These are phyloP conservation scores for Microbotryum violaceum DNA, from an alignment of 1,284 basidiomycete genomes.

Conservation along the genomic window DNA sequence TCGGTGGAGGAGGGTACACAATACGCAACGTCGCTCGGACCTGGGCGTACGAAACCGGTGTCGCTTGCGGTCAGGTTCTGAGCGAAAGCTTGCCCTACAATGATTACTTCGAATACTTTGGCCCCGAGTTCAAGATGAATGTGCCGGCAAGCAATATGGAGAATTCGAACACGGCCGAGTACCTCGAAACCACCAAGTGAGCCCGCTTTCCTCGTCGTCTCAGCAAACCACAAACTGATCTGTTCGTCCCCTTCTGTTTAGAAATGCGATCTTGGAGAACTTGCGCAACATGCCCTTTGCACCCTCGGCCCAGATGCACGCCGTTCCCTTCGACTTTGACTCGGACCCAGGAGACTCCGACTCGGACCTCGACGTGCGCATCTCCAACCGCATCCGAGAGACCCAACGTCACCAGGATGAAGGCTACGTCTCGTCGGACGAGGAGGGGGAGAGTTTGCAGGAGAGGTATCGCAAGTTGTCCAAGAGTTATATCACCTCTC, in stretches of 20 bases:
- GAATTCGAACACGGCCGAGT: conserved; percentile 78
- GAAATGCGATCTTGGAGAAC: conserved; percentile 65
- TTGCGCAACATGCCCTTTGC: conserved; percentile 68
- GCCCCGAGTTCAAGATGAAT: conserved; percentile 87
- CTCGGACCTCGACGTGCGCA: conserved; percentile 41
- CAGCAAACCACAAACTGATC: background rate
- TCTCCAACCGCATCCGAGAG: conserved; percentile 30
- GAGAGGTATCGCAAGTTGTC: background rate
- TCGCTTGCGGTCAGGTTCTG: conserved; percentile 80
- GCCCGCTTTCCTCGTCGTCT: conserved; percentile 8
- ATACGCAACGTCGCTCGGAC: conserved; percentile 82
- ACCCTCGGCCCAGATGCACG: conserved; percentile 80
- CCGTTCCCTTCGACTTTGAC: conserved; percentile 63
- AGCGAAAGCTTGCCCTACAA: conserved; percentile 74
- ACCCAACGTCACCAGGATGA: conserved; percentile 8
- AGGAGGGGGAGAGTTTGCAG: conserved; percentile 4
- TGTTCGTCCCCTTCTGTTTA: conserved; percentile 37
- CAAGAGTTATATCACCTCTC: conserved; percentile 6
- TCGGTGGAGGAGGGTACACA: conserved; percentile 96
- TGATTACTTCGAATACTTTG: conserved; percentile 97
- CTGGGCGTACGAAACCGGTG: conserved; percentile 96
- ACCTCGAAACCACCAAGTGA: conserved; percentile 71
- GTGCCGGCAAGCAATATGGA: conserved; percentile 90
- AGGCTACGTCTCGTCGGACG: conserved; percentile 12
- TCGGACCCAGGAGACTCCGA: conserved; percentile 52